Evolutionary conservation across 108 stramenopile species (phyloP), one percentile per base, ranked within the genome.

Genomic region (Skeletonema tropicum): DNA sequence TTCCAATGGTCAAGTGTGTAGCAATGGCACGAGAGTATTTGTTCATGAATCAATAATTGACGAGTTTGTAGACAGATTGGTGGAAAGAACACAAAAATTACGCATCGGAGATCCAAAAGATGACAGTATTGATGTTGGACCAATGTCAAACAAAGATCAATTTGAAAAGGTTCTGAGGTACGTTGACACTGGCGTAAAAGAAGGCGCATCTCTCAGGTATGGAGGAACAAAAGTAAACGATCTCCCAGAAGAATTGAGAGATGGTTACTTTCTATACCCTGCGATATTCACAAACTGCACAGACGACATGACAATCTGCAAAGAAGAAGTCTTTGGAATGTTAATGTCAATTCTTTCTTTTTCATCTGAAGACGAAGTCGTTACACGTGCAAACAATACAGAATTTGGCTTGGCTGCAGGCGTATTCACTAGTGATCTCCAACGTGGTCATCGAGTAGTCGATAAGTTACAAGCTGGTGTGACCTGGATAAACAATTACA

Each of bases 1-100:
- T 61, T 89, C 86, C 68, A 82, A 71, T 65, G 97, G 97, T 38
- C 94, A 97, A 83, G 89, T 88, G 48, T 97, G 97, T 73, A 83
- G 70, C 39, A 93, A 94, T 70, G 77, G 87, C 19, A 88, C 92
- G 60, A 91, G 80, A 77, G 94, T 91, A 67, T 94, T 81, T 81
- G 88, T 93, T 60, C 85, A 88, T 12, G 60, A 73, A 49, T 62
- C 64, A 14, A 74, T 85, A 21, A 8, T 71, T 30, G 83, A 81
- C 1, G 66, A 80, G 7, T 84, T 88, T 63, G 57, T 82, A 8
- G 78, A 79, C 10, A 73, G 65, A 45, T 60, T 87, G 46, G 42
- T 84, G 1, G 71, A 82, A 33, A 42, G 60, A 17, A 83, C 81
- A 30, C 29, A 74, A 17, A 72, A 70, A 26, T 41, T 85, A 23